Evolutionary conservation across 176 grass and related monocot species (phyloP).

Genomic region (bread wheat (Triticum aestivum)): IWGSC_CS_RefSeq_v2.1 NC_057803.1:579221738-579222237

Average conservation of each 20-base stretch:
- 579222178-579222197: slow-evolving; percentile 90
- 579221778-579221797: slow-evolving; percentile 94
- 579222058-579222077: slow-evolving; percentile 49
- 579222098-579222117: slow-evolving; percentile 94
- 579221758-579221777: slow-evolving; percentile 81
- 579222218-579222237: slow-evolving; percentile 97
- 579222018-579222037: slow-evolving; percentile 4
- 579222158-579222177: slow-evolving; percentile 92
- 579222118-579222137: slow-evolving; percentile 98
- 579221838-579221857: slow-evolving; percentile 27
- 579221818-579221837: slow-evolving; percentile 61
- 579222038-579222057: slow-evolving; percentile 11
- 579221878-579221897: slow-evolving; percentile 24
- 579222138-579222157: slow-evolving; percentile 97
- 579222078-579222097: slow-evolving; percentile 97
- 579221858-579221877: slow-evolving; percentile 25
- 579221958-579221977: slow-evolving; percentile 96
- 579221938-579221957: slow-evolving; percentile 88
- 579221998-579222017: slow-evolving; percentile 26
- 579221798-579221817: slow-evolving; percentile 89
- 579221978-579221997: slow-evolving; percentile 93
- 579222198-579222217: slow-evolving; percentile 91
- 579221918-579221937: slow-evolving; percentile 74
- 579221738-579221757: slow-evolving; percentile 3
- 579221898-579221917: slow-evolving; percentile 36